Conservation (phyloP, 1,284 basidiomycete species). For the Ganoderma leucocontextum region DNA sequence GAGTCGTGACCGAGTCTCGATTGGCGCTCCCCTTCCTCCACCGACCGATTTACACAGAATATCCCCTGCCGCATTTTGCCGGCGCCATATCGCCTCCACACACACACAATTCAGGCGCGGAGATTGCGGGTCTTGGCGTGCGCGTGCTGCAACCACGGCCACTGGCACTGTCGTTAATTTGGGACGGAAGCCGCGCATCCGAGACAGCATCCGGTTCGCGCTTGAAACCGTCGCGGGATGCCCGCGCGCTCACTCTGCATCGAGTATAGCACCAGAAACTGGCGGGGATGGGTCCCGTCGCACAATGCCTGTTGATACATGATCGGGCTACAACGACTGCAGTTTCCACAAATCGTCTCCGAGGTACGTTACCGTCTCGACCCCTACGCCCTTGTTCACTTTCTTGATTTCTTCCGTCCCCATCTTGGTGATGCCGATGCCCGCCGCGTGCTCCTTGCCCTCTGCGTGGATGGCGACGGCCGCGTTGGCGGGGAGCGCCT, state of each 20-base stretch:
- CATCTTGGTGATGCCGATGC: slow-evolving; percentile 87
- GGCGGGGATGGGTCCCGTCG: not conserved
- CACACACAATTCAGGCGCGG: not conserved
- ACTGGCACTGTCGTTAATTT: not conserved
- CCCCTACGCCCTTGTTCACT: slow-evolving; percentile 91
- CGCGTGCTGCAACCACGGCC: not conserved
- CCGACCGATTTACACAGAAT: not conserved
- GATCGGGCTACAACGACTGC: slow-evolving; percentile 63
- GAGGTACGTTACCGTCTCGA: slow-evolving; percentile 86
- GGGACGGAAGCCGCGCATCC: not conserved
- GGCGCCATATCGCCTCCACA: not conserved
- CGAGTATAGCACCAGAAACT: not conserved
- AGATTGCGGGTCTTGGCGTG: not conserved
- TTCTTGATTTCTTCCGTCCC: slow-evolving; percentile 89
- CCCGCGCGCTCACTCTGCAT: not conserved
- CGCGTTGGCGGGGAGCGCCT: slow-evolving; percentile 71
- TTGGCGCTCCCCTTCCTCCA: not conserved
- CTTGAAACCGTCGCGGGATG: slow-evolving; percentile 6
- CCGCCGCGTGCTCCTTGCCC: slow-evolving; percentile 95
- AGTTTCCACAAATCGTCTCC: slow-evolving; percentile 93
- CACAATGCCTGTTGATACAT: slow-evolving; percentile 21
- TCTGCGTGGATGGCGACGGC: slow-evolving; percentile 93
- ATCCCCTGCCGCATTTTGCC: not conserved
- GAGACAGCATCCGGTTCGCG: not conserved
- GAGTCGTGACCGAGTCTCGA: not conserved